These are phyloP conservation scores for Strobilomyces dryophilus DNA, from an alignment of 768 basidiomycete species.

Conservation along the genomic window DNA sequence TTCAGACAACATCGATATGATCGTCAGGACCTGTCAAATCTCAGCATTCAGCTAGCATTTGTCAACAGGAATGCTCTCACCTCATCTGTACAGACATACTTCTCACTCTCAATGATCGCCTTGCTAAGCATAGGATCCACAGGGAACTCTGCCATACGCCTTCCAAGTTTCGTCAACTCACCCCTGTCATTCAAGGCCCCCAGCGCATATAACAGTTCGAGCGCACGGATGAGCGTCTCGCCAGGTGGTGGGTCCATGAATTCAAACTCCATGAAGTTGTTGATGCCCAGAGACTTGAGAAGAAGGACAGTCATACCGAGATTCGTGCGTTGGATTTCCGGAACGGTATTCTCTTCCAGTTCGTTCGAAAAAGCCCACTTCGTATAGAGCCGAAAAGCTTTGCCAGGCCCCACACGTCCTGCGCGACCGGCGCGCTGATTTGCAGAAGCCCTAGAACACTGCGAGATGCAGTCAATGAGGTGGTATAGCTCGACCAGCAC, in stretches of 20 bases:
- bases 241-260: constrained; percentile 98
- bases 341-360: constrained; percentile 93
- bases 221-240: constrained; percentile 92
- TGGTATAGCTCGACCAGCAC: not conserved
- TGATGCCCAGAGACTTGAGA: constrained; percentile 96
- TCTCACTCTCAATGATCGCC: constrained; percentile 92
- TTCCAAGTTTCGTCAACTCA: constrained; percentile 94
- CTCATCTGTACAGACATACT: constrained; percentile 94
- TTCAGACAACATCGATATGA: constrained; percentile 96
- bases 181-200: constrained; percentile 96
- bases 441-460: constrained; percentile 97
- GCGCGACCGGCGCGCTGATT: constrained; percentile 97
- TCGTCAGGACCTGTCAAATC: constrained; percentile 73
- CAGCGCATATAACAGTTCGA: constrained; percentile 91
- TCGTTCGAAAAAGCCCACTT: constrained; percentile 98
- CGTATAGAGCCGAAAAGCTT: constrained; percentile 97
- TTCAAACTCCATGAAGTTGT: constrained; percentile 96
- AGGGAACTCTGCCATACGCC: constrained; percentile 98
- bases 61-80: constrained; percentile 38
- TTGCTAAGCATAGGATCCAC: constrained; percentile 98
- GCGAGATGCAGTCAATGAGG: not conserved
- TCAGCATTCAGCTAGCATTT: not conserved
- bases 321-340: constrained; percentile 99
- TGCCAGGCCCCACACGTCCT: constrained; percentile 96
- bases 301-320: constrained; percentile 92